Evolutionary conservation across 768 basidiomycete species (phyloP).

Genomic region (Suillus subluteus): DNA sequence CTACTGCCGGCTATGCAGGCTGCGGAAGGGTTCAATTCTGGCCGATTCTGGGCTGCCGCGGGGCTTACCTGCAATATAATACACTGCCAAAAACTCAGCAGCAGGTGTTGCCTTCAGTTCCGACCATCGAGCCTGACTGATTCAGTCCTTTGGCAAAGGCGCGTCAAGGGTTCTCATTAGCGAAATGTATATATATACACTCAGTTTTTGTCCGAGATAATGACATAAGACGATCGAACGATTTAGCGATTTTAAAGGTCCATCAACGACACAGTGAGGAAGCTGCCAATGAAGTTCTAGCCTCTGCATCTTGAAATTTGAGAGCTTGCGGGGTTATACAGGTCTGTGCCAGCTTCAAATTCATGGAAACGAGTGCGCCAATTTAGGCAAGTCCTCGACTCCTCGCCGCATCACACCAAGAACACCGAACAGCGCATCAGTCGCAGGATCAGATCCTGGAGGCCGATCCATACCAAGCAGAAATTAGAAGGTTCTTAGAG

Average conservation of each 20-base stretch:
- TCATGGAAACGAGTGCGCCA: slow-evolving; percentile 37
- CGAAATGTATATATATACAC: slow-evolving; percentile 34
- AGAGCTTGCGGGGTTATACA: slow-evolving; percentile 25
- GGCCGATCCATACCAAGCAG: slow-evolving; percentile 45
- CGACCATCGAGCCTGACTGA: slow-evolving; percentile 7
- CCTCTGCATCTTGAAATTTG: slow-evolving; percentile 20
- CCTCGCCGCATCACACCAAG: slow-evolving; percentile 20
- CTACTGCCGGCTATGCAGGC: slow-evolving; percentile 41
- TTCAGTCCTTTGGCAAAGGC: slow-evolving; percentile 36
- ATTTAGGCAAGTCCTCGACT: slow-evolving; percentile 37
- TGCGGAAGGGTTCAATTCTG: slow-evolving; percentile 21
- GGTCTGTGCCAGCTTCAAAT: slow-evolving; percentile 36
- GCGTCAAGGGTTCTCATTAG: slow-evolving; percentile 46
- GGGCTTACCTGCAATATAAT: slow-evolving; percentile 42
- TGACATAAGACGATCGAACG: slow-evolving; percentile 19
- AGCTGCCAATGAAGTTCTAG: slow-evolving; percentile 32
- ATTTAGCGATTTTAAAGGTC: slow-evolving; percentile 21
- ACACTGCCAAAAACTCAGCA: slow-evolving; percentile 47
- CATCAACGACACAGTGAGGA: slow-evolving; percentile 36
- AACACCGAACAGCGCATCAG: slow-evolving; percentile 44
- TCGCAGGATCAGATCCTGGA: slow-evolving; percentile 38
- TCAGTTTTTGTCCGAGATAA: slow-evolving; percentile 32
- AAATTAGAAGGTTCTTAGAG: slow-evolving; percentile 46
- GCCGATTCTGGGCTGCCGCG: slow-evolving; percentile 14
- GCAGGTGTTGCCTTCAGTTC: slow-evolving; percentile 20